Conservation (phyloP, 1,139 yeast species). For the Pichia sp. region DNA sequence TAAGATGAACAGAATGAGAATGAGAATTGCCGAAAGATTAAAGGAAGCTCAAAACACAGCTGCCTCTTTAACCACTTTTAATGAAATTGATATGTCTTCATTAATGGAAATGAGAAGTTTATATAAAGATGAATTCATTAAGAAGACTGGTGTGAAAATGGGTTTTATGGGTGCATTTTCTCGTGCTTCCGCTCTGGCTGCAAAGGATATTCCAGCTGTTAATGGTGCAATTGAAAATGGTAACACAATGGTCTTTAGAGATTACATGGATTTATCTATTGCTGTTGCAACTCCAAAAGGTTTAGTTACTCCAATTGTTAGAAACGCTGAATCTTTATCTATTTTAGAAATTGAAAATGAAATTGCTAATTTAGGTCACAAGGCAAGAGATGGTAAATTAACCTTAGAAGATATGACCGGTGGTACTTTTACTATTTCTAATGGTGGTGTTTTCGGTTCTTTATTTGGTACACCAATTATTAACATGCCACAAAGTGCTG, state of each 20-base stretch:
- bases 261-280: slow-evolving; percentile 89
- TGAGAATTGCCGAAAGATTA: slow-evolving; percentile 97
- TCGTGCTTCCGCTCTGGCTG: slow-evolving; percentile 88
- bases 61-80: slow-evolving; percentile 95
- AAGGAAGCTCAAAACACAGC: slow-evolving; percentile 99
- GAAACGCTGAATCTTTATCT: slow-evolving; percentile 91
- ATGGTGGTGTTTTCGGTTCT: slow-evolving; percentile 99
- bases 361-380: slow-evolving; percentile 72
- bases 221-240: slow-evolving; percentile 92
- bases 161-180: slow-evolving; percentile 99
- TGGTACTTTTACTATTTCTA: slow-evolving; percentile 97
- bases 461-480: slow-evolving; percentile 97
- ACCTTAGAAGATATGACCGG: slow-evolving; percentile 99
- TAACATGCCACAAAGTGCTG: slow-evolving; percentile 98
- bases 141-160: slow-evolving; percentile 88
- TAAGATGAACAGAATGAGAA: slow-evolving; percentile 99
- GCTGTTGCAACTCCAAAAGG: slow-evolving; percentile 99
- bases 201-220: slow-evolving; percentile 92
- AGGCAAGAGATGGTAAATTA: slow-evolving; percentile 96
- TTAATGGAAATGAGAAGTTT: slow-evolving; percentile 91
- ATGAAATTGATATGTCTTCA: slow-evolving; percentile 95
- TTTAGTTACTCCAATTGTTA: slow-evolving; percentile 93
- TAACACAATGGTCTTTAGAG: slow-evolving; percentile 92
- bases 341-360: slow-evolving; percentile 88
- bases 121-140: slow-evolving; percentile 93